phyloP scores from a whole-genome alignment of 192 early-diverging fungal species.

The Coemansia sp. region DNA sequence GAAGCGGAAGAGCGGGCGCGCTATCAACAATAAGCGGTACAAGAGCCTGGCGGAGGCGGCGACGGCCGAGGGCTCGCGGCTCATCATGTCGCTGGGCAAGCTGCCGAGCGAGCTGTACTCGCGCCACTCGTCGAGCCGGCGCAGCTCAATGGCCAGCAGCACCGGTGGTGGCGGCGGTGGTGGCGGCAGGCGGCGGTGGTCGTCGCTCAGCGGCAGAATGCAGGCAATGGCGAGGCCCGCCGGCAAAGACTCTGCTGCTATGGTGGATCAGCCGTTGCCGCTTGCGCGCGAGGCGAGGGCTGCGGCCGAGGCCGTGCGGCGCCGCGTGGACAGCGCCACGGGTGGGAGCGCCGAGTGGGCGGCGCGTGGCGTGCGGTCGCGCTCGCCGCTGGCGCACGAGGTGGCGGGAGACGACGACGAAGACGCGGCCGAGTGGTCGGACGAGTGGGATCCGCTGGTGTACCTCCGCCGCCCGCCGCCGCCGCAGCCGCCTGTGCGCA shows the following conservation, averaged over 20 bases:
- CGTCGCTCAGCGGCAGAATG: conserved; percentile 15
- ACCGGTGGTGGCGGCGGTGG: not conserved
- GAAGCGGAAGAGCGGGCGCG: too few relatives aligned
- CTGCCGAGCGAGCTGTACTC: conserved; percentile 30
- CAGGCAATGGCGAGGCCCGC: not conserved
- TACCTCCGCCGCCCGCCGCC: conserved; percentile 42
- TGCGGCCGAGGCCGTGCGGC: too few relatives aligned
- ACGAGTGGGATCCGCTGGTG: conserved; percentile 36
- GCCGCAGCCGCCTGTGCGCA: too few relatives aligned
- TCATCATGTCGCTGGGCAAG: conserved; percentile 34
- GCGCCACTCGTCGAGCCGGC: conserved; percentile 13
- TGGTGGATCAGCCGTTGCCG: not conserved
- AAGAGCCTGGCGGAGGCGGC: conserved; percentile 52
- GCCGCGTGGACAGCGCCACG: conserved; percentile 12
- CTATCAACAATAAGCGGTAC: conserved; percentile 37
- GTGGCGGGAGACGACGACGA: conserved; percentile 1
- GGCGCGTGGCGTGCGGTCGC: conserved; percentile 7
- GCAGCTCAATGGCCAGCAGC: not conserved
- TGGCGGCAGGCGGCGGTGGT: conserved; percentile 1
- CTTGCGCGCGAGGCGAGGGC: not conserved
- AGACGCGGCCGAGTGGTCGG: conserved; percentile 4
- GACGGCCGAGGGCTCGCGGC: conserved; percentile 38
- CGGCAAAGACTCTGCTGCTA: not conserved
- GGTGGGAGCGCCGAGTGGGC: conserved; percentile 1
- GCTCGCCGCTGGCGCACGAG: conserved; percentile 5